Evolutionary conservation across 2,329 filamentous ascomycete genomes (phyloP).

Genomic region (Blastomyces percursus): DNA sequence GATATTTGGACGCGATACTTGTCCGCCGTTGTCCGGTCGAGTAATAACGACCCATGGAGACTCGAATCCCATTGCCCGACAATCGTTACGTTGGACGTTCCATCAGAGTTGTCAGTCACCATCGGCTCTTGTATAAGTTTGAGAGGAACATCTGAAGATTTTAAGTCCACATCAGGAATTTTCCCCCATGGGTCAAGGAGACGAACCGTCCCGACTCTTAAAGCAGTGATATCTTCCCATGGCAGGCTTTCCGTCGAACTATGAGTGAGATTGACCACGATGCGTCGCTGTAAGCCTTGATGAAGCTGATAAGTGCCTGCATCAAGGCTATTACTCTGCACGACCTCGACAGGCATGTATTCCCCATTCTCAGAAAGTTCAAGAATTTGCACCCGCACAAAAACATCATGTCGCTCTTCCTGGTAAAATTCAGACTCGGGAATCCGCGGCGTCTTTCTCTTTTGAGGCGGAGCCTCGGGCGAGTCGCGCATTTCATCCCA

Average conservation of each 20-base stretch:
- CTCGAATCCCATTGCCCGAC: constrained; percentile 97
- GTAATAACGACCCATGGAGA: constrained; percentile 75
- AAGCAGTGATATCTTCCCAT: constrained; percentile 69
- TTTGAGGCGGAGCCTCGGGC: constrained; percentile 45
- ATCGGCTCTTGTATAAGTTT: constrained; percentile 67
- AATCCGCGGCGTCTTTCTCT: constrained; percentile 56
- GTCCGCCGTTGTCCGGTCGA: constrained; percentile 89
- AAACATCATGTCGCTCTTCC: constrained; percentile 87
- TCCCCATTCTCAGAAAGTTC: constrained; percentile 86
- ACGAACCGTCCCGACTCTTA: constrained; percentile 70
- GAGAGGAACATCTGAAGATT: constrained; percentile 62
- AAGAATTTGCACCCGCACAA: constrained; percentile 75
- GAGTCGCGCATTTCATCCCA: constrained; percentile 97
- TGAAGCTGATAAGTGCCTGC: constrained; percentile 89
- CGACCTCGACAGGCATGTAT: constrained; percentile 84
- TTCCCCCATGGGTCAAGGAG: constrained; percentile 78
- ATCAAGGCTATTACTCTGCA: constrained; percentile 74
- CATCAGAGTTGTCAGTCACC: constrained; percentile 77
- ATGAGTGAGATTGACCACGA: constrained; percentile 81
- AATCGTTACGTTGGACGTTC: constrained; percentile 74
- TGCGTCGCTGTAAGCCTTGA: constrained; percentile 80
- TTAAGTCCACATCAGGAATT: constrained; percentile 63
- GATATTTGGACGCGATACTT: constrained; percentile 85
- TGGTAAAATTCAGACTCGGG: constrained; percentile 87
- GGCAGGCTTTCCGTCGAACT: constrained; percentile 78